Base-by-base conservation (phyloP, 73 alveolate genomes). In the Tetrahymena elliotti region DNA sequence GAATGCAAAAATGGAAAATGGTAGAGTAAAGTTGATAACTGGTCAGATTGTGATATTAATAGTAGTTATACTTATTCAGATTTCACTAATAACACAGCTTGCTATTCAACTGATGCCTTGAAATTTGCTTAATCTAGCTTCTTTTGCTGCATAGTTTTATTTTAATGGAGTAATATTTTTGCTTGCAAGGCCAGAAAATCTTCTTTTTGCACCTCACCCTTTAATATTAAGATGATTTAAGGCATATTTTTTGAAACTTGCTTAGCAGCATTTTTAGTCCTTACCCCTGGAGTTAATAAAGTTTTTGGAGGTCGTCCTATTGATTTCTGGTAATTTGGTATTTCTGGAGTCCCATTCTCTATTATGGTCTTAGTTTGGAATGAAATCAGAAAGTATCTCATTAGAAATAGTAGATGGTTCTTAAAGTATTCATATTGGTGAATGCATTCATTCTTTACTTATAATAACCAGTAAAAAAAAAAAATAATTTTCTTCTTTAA, bases 31-130 rank as follows among this genome's bases (percentile, higher is more conserved):
- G 34, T 68, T n/a, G 88, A n/a, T 68, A 31, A 36, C 0, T 68
- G 88, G 88, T 27, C 38, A 2, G 34, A 68, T 10, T 68, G 88
- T n/a, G 38, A 68, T 68, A 31, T 68, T n/a, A n/a, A 68, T 31
- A 31, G 36, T 10, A 68, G 88, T 24, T 68, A 27, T 6, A 68
- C 16, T 18, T 31, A 68, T 10, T 93, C 98, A 33, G 84, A 94
- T 13, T 52, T 94, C 8, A 82, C 97, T 8, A 93, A 93, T 4
- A 38, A 83, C 27, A 83, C 93, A 10, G 97, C 97, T 34, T 98
- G 99, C 95, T 98, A 97, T 96, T 95, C 98, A 40, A 95, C 98
- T 84, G 99, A 98, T 93, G 99, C 99, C 41, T 93, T 97, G 38
- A 93, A 97, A 94, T 98, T 97, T 97, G 99, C 99, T 35, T 98